Base-by-base conservation (phyloP, 345 rosid species). In the Eucalyptus brandiana region DNA sequence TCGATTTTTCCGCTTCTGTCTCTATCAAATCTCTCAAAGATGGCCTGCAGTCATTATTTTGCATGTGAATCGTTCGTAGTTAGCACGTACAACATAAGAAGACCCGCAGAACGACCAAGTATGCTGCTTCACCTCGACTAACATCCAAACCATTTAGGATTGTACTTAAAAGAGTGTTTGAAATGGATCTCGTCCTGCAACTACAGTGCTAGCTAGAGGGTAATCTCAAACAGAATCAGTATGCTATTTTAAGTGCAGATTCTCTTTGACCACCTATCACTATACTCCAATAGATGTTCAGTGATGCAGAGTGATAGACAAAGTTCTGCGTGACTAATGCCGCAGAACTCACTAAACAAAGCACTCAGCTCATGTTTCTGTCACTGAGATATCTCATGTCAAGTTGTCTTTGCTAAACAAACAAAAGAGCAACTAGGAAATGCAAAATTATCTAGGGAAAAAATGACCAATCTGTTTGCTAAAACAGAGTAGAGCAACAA, bases 1-100 rank as follows among this genome's bases (percentile, higher is more conserved):
- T 95, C 93, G 30, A 96, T 94, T 90, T 90, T 96, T 30, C 96
- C 96, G 49, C 94, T 96, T 91, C 93, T 93, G 87, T 96, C 97
- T 89, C 92, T 92, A 86, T 96, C 97, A 34, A 91, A 95, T 93
- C 95, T 95, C 89, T 92, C 94, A 89, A 94, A 96, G 89, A 94
- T 94, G 18, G 86, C 92, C 96, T 96, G 88, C 90, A 92, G 81
- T 30, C 30, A 48, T n/a, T 51, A 86, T 53, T 49, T 88, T 17
- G 34, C 14, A 45, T 30, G 30, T 11, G 30, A n/a, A 56, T 48
- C 4, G 40, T 42, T 30, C 9, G 65, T 19, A 72, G 6, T 72
- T 72, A 19, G 13, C 28, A 37, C 81, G 44, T 19, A 9, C 81
- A 34, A 34, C 26, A 19, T 37, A 21, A 37, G 81, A 10, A 72